Percentiles rank a stretch among this genome's conserved stretches.
phyloP scores from a whole-genome alignment of 116 monocot genomes.

The Dioscorea cayenensis region DNA sequence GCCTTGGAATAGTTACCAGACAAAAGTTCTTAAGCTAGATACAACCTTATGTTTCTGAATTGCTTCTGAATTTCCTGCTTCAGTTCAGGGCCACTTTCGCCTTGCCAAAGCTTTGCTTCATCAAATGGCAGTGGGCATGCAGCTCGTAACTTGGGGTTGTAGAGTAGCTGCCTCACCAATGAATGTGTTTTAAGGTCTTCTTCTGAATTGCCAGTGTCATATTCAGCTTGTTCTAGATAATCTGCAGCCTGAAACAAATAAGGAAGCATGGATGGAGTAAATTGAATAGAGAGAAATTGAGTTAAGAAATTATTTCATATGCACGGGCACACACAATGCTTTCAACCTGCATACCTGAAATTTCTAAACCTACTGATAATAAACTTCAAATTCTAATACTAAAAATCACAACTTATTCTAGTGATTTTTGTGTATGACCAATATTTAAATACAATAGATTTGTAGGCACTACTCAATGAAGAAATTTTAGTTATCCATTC shows the following conservation, averaged over 20 bases:
- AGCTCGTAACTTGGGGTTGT: conserved; percentile 63
- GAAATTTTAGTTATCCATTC: too few relatives aligned
- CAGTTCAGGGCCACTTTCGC: conserved; percentile 79
- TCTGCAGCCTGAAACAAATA: conserved; percentile 59
- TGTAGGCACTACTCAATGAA: too few relatives aligned
- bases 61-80: conserved; percentile 83
- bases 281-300: too few relatives aligned
- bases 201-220: conserved; percentile 60
- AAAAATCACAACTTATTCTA: too few relatives aligned
- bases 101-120: conserved; percentile 96
- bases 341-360: too few relatives aligned
- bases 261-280: not conserved
- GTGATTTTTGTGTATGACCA: too few relatives aligned
- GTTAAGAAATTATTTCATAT: too few relatives aligned
- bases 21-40: not conserved
- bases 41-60: conserved; percentile 92
- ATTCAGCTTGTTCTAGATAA: conserved; percentile 93
- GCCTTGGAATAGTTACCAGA: not conserved
- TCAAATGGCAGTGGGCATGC: conserved; percentile 96
- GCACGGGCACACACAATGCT: too few relatives aligned
- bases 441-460: too few relatives aligned
- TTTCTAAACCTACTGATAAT: too few relatives aligned
- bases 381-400: too few relatives aligned
- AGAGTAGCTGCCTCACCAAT: conserved; percentile 71
- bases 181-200: conserved; percentile 90